Conservation (phyloP, 1,139 yeast genomes). For the Taphrina deformans region DNA sequence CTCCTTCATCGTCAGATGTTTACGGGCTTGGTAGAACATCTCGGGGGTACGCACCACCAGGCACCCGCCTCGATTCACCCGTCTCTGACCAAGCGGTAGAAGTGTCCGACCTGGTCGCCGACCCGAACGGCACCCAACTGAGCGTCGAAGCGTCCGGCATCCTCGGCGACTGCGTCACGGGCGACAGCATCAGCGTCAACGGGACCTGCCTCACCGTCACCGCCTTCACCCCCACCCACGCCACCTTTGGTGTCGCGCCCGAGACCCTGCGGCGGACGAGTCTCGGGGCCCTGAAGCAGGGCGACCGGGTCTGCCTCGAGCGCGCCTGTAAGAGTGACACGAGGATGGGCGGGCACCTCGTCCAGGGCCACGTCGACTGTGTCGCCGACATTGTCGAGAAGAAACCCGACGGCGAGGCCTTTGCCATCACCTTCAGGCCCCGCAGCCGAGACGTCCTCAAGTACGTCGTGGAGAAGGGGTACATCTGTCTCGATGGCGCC, state of each 20-base stretch:
- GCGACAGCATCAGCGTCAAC: conserved; percentile 87
- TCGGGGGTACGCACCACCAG: too few species aligned
- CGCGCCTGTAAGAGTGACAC: conserved; percentile 82
- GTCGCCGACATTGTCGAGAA: conserved; percentile 63
- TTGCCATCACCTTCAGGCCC: conserved; percentile 70
- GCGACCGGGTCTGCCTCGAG: conserved; percentile 77
- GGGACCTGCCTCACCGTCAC: conserved; percentile 91
- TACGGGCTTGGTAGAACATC: conserved; percentile 86
- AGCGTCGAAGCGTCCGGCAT: conserved; percentile 66
- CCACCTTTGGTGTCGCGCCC: conserved; percentile 90
- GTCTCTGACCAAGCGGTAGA: conserved; percentile 40
- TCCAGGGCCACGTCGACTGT: conserved; percentile 96
- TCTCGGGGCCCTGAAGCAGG: conserved; percentile 59
- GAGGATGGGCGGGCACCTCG: conserved; percentile 94
- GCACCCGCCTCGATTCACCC: too few species aligned
- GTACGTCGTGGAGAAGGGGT: conserved; percentile 54
- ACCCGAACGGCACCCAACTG: conserved; percentile 78
- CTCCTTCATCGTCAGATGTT: too few species aligned
- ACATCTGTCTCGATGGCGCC: conserved; percentile 87
- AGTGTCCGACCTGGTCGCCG: conserved; percentile 57
- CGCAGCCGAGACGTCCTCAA: conserved; percentile 59
- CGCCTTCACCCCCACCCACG: conserved; percentile 59
- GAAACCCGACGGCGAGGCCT: conserved; percentile 71
- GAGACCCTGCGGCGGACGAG: conserved; percentile 85
- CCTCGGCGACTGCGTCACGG: conserved; percentile 77